Evolutionary conservation across 768 basidiomycete genomes (phyloP), one percentile per base, ranked within the genome.

Genomic region (Cyclocybe aegerita): DNA sequence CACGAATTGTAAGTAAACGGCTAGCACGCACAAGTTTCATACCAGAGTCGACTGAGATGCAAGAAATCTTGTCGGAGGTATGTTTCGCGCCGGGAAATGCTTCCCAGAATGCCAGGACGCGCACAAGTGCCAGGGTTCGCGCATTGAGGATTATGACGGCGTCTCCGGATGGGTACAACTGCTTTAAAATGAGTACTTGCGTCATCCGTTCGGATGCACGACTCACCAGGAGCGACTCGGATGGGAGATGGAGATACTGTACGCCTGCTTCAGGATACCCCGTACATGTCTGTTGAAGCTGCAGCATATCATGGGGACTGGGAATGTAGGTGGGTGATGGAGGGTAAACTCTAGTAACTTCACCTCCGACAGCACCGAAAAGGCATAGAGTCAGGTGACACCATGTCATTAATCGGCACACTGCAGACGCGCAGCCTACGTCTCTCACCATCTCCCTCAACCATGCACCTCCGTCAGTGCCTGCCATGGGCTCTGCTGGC

Each of bases 41-140:
- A 44, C 83, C 82, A 11, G 82, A 76, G 64, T 93, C 92, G 14
- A 91, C 81, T 3, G 85, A 74, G 29, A 92, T 69, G 59, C 79
- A 83, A 23, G 79, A 77, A 12, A 92, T 78, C 33, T 61, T 65
- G 46, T 76, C 73, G 23, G 67, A 65, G 9, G 68, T 58, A 49
- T 77, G 70, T 7, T 67, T 67, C 9, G 73, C 60, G n/a, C 79
- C 77, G 4, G 90, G 89, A 62, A 90, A 93, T 5, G 85, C 88
- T 63, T 93, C 89, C 73, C 81, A 86, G 60, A 93, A 89, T 31
- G 85, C 81, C 16, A 93, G 80, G 40, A 87, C 80, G 52, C 86
- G 84, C 50, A 85, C 65, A 40, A 93, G 75, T 12, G 73, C 65
- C 32, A 92, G 80, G 11, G 73, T 76, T 49, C 71, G 77, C n/a